These are phyloP conservation scores for Coccomyxa sp. DNA, from an alignment of 139 green algal genomes.

Conservation along the genomic window DNA sequence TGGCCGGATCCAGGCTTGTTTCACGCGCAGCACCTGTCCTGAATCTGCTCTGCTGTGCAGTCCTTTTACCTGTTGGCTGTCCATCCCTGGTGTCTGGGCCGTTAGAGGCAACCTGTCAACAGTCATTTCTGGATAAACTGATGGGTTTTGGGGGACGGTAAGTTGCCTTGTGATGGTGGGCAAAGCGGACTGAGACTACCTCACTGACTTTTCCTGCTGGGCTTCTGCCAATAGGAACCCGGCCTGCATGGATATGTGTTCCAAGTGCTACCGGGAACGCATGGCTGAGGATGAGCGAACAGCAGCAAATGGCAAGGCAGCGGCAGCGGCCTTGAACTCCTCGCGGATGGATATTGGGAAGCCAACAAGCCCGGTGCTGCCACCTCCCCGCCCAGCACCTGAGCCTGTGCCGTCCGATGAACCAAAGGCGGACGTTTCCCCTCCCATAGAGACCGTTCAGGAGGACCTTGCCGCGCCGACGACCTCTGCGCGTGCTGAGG, in stretches of 20 bases:
- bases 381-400: background rate
- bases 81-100: no score
- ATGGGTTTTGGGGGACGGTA: no score
- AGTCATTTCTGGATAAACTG: no score
- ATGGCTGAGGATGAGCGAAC: slow-evolving; percentile 10
- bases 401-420: background rate
- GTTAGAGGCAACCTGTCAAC: no score
- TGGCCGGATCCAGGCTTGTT: background rate
- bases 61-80: background rate
- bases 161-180: background rate
- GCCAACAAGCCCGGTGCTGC: background rate
- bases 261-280: slow-evolving; percentile 61
- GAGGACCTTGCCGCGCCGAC: background rate
- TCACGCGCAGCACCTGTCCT: background rate
- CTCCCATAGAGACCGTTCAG: background rate
- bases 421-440: background rate
- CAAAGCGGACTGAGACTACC: background rate
- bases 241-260: slow-evolving; percentile 40
- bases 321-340: slow-evolving; percentile 2
- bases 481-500: background rate
- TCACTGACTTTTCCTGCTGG: slow-evolving; percentile 4
- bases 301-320: slow-evolving; percentile 14
- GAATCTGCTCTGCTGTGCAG: background rate
- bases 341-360: background rate
- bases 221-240: slow-evolving; percentile 19